A percentile compares a stretch with the other conserved stretches of the same genome.
Evolutionary conservation across 768 basidiomycete genomes (phyloP).

Genomic region (Lactifluus hygrophoroides): DNA sequence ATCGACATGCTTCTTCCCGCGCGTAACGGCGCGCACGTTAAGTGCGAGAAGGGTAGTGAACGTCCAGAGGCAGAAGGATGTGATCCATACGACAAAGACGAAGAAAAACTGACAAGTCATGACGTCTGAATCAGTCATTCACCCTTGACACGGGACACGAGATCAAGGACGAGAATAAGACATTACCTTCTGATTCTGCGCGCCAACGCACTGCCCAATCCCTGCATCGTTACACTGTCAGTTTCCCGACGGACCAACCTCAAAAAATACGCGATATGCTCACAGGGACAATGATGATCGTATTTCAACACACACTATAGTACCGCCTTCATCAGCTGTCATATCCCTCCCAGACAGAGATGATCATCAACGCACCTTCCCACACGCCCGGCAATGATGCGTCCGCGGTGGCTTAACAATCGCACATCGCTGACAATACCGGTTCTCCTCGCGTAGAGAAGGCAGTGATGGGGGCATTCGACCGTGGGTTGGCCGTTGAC

Average conservation of each 20-base stretch:
- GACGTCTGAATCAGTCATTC: background rate
- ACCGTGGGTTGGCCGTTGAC: background rate
- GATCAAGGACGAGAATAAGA: background rate
- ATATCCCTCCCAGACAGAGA: background rate
- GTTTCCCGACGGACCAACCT: background rate
- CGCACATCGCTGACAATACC: conserved; percentile 57
- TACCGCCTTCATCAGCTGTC: background rate
- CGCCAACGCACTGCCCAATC: conserved; percentile 94
- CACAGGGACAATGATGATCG: conserved; percentile 88
- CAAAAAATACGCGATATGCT: conserved; percentile 22
- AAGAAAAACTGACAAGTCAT: conserved; percentile 59
- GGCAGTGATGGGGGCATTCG: conserved; percentile 32
- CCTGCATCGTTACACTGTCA: conserved; percentile 34
- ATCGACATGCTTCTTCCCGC: conserved; percentile 36
- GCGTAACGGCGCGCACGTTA: conserved; percentile 31
- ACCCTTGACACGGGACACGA: background rate
- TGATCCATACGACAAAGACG: conserved; percentile 62
- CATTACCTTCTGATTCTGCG: conserved; percentile 77
- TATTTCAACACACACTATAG: conserved; percentile 72
- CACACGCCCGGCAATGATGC: conserved; percentile 78
- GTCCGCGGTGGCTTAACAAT: conserved; percentile 66
- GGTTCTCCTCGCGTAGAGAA: conserved; percentile 49
- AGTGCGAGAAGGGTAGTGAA: conserved; percentile 52
- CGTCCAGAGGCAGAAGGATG: conserved; percentile 53
- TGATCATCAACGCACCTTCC: conserved; percentile 53